phyloP scores from a whole-genome alignment of 345 rosid genomes.

The Bruguiera sexangula region DNA sequence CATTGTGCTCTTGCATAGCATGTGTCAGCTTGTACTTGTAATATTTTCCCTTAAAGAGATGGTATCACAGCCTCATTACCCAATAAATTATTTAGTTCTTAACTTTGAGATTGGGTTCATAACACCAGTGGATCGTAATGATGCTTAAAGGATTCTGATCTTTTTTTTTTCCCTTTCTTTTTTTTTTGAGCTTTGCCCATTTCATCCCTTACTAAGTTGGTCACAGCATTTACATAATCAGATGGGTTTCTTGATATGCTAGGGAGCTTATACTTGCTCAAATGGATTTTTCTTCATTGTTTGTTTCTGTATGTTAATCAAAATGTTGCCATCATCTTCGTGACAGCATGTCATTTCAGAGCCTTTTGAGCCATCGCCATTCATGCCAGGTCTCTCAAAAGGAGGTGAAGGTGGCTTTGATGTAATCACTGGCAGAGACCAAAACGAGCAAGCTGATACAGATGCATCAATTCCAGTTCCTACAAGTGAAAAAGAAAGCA shows the following conservation, averaged over 20 bases:
- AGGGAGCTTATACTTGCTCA: not conserved
- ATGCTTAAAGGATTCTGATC: not conserved
- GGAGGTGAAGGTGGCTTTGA: conserved; percentile 67
- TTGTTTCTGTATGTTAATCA: not conserved
- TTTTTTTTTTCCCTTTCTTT: not conserved
- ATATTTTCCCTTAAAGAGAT: no score
- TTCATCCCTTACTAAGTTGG: not conserved
- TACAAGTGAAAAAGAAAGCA: conserved; percentile 65
- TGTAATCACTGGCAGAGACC: conserved; percentile 21
- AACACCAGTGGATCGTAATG: no score
- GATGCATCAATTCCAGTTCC: conserved; percentile 48
- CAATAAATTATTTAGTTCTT: no score
- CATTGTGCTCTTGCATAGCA: no score
- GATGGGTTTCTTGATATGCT: not conserved
- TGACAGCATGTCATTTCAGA: conserved; percentile 87
- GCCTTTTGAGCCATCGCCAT: conserved; percentile 92
- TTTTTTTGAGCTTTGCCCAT: not conserved
- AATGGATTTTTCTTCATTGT: not conserved
- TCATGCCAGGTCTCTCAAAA: conserved; percentile 62
- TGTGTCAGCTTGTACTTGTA: no score
- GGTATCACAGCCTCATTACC: no score
- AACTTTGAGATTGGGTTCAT: no score
- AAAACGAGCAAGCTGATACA: conserved; percentile 10
- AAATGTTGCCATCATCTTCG: conserved; percentile 21
- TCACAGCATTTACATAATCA: not conserved